Percentiles rank a stretch among this genome's conserved stretches.
Evolutionary conservation across 192 early-diverging fungal genomes (phyloP).

Genomic region (Backusella macrospora): DNA sequence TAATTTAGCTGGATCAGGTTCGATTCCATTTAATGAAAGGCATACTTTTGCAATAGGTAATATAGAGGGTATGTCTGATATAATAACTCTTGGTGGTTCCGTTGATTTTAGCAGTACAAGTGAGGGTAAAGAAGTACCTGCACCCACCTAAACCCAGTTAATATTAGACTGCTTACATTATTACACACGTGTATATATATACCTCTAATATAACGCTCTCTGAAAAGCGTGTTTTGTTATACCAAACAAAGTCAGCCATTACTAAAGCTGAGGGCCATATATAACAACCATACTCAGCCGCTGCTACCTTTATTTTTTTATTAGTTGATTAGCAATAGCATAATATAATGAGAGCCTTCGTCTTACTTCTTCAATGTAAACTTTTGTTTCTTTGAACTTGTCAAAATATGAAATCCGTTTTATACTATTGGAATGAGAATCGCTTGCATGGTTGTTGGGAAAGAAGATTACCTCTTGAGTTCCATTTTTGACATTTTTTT

Average conservation of each 20-base stretch:
- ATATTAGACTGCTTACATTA: background rate
- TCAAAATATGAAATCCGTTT: conserved; percentile 1
- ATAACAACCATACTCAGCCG: conserved; percentile 64
- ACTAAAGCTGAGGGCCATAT: conserved; percentile 76
- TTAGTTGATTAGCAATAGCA: background rate
- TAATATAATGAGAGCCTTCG: background rate
- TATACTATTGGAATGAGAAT: background rate
- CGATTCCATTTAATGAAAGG: conserved; percentile 40
- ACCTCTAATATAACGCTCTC: conserved; percentile 44
- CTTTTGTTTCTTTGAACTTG: conserved; percentile 4
- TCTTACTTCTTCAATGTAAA: background rate
- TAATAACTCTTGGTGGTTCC: conserved; percentile 33
- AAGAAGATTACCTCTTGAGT: background rate
- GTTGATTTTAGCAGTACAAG: conserved; percentile 50
- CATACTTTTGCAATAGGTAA: conserved; percentile 43
- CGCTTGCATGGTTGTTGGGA: background rate
- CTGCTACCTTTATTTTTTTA: conserved; percentile 45
- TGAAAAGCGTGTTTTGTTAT: conserved; percentile 37
- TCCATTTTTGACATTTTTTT: background rate
- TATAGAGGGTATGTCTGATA: conserved; percentile 45
- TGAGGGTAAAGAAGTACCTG: conserved; percentile 69
- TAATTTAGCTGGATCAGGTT: conserved; percentile 10
- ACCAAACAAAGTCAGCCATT: conserved; percentile 61
- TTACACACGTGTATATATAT: background rate
- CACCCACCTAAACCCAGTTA: conserved; percentile 44